Conservation (phyloP, 306 rosid species). For the Lupinus albus region DNA sequence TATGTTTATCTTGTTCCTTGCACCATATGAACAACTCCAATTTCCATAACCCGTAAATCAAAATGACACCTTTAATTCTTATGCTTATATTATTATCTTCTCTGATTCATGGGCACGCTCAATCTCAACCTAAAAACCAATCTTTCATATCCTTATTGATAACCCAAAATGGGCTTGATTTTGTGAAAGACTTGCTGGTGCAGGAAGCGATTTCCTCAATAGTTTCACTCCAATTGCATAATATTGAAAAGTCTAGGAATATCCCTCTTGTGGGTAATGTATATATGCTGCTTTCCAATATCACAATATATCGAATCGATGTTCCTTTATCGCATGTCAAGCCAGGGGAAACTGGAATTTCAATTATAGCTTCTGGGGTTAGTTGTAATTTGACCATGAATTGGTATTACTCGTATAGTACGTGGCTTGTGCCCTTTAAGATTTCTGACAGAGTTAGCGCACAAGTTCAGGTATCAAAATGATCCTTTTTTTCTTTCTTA, state of each 20-base stretch:
- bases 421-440: constrained; percentile 70
- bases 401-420: constrained; percentile 76
- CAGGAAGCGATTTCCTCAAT: constrained; percentile 66
- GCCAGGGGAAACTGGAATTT: constrained; percentile 64
- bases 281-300: constrained; percentile 59
- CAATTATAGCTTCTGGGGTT: constrained; percentile 61
- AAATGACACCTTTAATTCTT: constrained; percentile 57
- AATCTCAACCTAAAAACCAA: constrained; percentile 46
- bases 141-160: constrained; percentile 63
- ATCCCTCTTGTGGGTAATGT: constrained; percentile 77
- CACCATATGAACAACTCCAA: constrained; percentile 26
- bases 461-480: constrained; percentile 66
- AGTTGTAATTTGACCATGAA: constrained; percentile 78
- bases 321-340: constrained; percentile 63
- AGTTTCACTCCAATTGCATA: constrained; percentile 63
- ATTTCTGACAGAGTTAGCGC: constrained; percentile 72
- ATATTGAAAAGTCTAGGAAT: constrained; percentile 54
- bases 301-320: constrained; percentile 59
- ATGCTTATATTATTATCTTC: constrained; percentile 51
- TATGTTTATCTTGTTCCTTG: background rate
- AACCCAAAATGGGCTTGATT: constrained; percentile 79
- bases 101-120: constrained; percentile 46
- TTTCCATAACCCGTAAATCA: constrained; percentile 27
- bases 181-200: constrained; percentile 67
- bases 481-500: background rate